Conservation (phyloP, 306 rosid genomes). For the Neltuma alba region DNA sequence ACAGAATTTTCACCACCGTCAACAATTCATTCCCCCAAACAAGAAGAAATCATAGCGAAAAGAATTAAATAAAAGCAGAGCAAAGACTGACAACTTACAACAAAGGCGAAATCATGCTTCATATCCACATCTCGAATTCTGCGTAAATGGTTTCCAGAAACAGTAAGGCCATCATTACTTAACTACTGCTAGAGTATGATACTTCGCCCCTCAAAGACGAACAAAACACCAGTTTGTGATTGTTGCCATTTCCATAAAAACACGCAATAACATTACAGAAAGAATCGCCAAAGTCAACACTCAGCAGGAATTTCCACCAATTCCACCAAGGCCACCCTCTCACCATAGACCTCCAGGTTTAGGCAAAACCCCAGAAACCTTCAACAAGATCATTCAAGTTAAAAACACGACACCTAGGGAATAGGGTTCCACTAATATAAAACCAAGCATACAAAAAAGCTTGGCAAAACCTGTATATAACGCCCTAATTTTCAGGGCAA, state of each 20-base stretch:
- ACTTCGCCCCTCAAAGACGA: slow-evolving; percentile 72
- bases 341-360: slow-evolving; percentile 75
- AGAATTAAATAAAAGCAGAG: slow-evolving; percentile 1
- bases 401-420: slow-evolving; percentile 56
- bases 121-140: slow-evolving; percentile 85
- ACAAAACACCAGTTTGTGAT: slow-evolving; percentile 82
- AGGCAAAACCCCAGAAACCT: slow-evolving; percentile 76
- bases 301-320: slow-evolving; percentile 70
- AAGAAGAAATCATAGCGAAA: neutral
- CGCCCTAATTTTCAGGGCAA: slow-evolving; percentile 34
- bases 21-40: slow-evolving; percentile 23
- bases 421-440: slow-evolving; percentile 52
- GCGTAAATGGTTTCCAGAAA: slow-evolving; percentile 82
- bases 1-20: slow-evolving; percentile 32
- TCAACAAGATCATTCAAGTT: slow-evolving; percentile 79
- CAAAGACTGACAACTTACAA: slow-evolving; percentile 54
- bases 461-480: slow-evolving; percentile 42
- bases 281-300: slow-evolving; percentile 80
- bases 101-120: slow-evolving; percentile 82
- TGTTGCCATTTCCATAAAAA: slow-evolving; percentile 80
- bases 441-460: slow-evolving; percentile 56
- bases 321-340: slow-evolving; percentile 73
- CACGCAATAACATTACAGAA: slow-evolving; percentile 75
- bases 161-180: slow-evolving; percentile 80
- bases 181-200: slow-evolving; percentile 63